phyloP scores from a whole-genome alignment of 2,329 filamentous ascomycete genomes.

The Xylariaceae sp. region DNA sequence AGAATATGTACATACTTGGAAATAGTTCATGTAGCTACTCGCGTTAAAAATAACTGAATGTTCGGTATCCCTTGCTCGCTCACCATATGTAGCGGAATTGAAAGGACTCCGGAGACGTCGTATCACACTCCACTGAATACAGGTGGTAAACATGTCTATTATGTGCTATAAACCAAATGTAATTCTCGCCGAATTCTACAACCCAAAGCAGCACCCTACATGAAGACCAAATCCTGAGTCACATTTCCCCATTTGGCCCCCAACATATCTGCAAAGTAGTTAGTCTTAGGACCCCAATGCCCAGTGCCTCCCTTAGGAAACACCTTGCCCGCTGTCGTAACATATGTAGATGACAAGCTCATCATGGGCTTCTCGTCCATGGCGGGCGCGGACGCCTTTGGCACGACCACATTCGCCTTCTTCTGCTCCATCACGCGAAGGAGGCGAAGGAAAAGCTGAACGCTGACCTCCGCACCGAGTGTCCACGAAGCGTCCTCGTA shows the following conservation, averaged over 20 bases:
- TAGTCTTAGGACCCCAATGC: constrained; percentile 34
- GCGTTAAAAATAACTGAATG: no score
- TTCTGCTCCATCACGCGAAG: constrained; percentile 54
- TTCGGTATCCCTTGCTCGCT: no score
- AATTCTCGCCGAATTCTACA: background rate
- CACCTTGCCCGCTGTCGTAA: constrained; percentile 45
- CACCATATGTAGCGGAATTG: no score
- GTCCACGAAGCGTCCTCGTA: constrained; percentile 74
- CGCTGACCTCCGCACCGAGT: constrained; percentile 64
- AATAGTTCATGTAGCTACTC: no score
- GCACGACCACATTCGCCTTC: constrained; percentile 22
- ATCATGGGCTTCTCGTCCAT: constrained; percentile 28
- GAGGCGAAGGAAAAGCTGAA: constrained; percentile 56
- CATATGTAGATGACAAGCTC: constrained; percentile 49
- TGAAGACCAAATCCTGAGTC: constrained; percentile 29
- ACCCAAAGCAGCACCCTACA: background rate
- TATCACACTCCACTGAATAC: no score
- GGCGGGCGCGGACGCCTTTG: constrained; percentile 12
- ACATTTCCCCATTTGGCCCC: constrained; percentile 34
- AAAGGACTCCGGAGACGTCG: no score
- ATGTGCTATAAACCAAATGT: background rate
- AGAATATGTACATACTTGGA: no score
- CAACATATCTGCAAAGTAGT: constrained; percentile 35
- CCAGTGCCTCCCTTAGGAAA: constrained; percentile 48
- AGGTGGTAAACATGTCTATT: background rate